Conservation (phyloP, 2,329 filamentous ascomycete genomes). For the Domatiomyces globalis region DNA sequence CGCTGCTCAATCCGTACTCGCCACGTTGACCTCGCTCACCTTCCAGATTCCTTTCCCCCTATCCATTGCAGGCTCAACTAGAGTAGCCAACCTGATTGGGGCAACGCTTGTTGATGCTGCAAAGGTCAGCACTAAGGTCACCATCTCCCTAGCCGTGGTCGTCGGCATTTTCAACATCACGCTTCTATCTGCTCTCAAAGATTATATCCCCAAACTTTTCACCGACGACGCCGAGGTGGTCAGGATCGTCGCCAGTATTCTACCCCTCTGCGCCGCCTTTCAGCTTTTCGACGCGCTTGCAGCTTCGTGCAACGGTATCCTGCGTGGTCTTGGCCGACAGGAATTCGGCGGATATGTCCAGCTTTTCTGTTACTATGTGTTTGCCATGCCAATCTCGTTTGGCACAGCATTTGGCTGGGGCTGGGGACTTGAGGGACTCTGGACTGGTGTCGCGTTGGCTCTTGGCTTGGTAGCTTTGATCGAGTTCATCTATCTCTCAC, state of each 20-base stretch:
- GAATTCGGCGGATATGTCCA: slow-evolving; percentile 83
- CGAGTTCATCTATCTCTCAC: slow-evolving; percentile 43
- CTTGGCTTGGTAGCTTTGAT: slow-evolving; percentile 43
- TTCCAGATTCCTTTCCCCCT: slow-evolving; percentile 90
- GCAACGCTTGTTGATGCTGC: slow-evolving; percentile 70
- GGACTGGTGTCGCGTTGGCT: slow-evolving; percentile 64
- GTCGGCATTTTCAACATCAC: slow-evolving; percentile 70
- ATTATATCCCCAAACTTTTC: slow-evolving; percentile 63
- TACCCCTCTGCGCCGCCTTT: slow-evolving; percentile 75
- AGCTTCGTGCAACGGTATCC: slow-evolving; percentile 65
- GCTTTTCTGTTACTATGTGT: slow-evolving; percentile 68
- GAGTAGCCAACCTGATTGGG: slow-evolving; percentile 83
- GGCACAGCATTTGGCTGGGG: slow-evolving; percentile 59
- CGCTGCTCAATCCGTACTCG: slow-evolving; percentile 75
- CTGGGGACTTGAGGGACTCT: slow-evolving; percentile 69
- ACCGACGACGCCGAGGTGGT: slow-evolving; percentile 61
- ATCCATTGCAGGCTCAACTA: slow-evolving; percentile 73
- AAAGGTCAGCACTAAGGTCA: slow-evolving; percentile 65
- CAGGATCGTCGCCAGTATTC: slow-evolving; percentile 49
- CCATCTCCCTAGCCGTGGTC: slow-evolving; percentile 49
- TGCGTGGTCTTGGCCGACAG: slow-evolving; percentile 77
- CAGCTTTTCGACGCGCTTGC: slow-evolving; percentile 78
- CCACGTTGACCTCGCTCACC: slow-evolving; percentile 62
- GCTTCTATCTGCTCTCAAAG: slow-evolving; percentile 53
- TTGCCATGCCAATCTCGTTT: slow-evolving; percentile 75